Conservation (phyloP, 768 basidiomycete species). For the Kondoa malvinella region DNA sequence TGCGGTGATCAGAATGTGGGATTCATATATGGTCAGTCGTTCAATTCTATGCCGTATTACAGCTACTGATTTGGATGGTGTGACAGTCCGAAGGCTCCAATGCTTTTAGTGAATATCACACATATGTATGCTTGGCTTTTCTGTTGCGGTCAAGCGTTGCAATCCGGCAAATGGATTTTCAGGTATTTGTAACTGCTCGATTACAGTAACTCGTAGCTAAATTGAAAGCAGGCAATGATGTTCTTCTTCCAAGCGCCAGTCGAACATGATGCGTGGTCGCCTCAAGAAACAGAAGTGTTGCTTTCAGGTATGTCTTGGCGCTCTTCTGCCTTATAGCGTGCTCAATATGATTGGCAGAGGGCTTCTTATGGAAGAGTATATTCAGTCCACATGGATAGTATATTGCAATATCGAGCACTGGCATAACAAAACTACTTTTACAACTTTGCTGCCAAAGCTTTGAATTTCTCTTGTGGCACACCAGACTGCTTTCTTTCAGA, state of each 20-base stretch:
- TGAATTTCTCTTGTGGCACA: neutral
- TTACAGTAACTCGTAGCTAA: constrained; percentile 35
- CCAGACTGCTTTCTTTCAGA: neutral
- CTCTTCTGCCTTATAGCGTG: neutral
- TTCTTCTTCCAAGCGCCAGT: constrained; percentile 25
- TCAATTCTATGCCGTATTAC: neutral
- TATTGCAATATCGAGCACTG: neutral
- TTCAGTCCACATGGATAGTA: neutral
- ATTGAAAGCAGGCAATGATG: constrained; percentile 12
- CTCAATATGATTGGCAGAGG: neutral
- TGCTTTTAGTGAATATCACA: constrained; percentile 95
- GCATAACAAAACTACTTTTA: too few relatives aligned
- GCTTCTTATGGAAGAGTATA: neutral
- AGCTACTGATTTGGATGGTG: neutral
- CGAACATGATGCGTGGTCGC: constrained; percentile 53
- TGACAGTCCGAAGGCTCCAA: constrained; percentile 83
- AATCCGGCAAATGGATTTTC: constrained; percentile 92
- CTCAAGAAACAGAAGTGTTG: constrained; percentile 87
- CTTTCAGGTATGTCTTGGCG: constrained; percentile 32
- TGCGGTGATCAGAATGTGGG: constrained; percentile 99
- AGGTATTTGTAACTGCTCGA: constrained; percentile 32
- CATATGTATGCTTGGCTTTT: constrained; percentile 96
- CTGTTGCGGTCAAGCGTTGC: constrained; percentile 88
- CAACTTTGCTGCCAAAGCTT: neutral
- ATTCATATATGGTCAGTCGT: constrained; percentile 74